Evolutionary conservation across 768 basidiomycete species (phyloP).

Genomic region (Crucibulum laeve): DNA sequence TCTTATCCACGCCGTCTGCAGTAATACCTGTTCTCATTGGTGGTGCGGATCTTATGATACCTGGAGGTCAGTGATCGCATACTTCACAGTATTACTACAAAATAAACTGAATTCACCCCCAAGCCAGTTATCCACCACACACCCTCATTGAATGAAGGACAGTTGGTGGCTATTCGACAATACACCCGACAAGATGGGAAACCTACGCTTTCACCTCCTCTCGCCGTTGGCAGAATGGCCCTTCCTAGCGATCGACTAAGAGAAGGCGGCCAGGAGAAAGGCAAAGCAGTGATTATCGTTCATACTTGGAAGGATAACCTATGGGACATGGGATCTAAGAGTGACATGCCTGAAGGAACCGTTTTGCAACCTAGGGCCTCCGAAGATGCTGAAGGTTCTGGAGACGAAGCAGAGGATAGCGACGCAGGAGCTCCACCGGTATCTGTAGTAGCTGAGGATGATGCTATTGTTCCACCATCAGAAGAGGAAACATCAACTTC

Average conservation of each 20-base stretch:
- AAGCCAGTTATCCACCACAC: constrained; percentile 60
- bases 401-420: constrained; percentile 8
- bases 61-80: constrained; percentile 56
- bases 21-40: constrained; percentile 69
- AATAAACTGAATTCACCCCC: constrained; percentile 5
- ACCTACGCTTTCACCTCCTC: constrained; percentile 44
- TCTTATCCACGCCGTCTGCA: constrained; percentile 63
- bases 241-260: constrained; percentile 44
- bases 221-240: constrained; percentile 77
- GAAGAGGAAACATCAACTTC: neutral
- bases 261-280: constrained; percentile 46
- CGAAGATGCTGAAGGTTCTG: constrained; percentile 12
- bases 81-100: neutral
- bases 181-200: constrained; percentile 29
- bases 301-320: constrained; percentile 78
- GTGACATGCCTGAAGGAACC: constrained; percentile 45
- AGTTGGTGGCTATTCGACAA: constrained; percentile 63
- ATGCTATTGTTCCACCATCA: constrained; percentile 5
- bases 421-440: constrained; percentile 4
- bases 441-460: neutral
- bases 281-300: constrained; percentile 70
- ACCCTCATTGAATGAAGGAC: constrained; percentile 32
- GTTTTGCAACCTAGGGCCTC: constrained; percentile 13
- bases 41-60: constrained; percentile 89
- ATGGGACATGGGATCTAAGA: constrained; percentile 69